A percentile compares a stretch with the other conserved stretches of the same genome.
Evolutionary conservation across 2,329 filamentous ascomycete genomes (phyloP).

Genomic region (Aspergillus sclerotialis): DNA sequence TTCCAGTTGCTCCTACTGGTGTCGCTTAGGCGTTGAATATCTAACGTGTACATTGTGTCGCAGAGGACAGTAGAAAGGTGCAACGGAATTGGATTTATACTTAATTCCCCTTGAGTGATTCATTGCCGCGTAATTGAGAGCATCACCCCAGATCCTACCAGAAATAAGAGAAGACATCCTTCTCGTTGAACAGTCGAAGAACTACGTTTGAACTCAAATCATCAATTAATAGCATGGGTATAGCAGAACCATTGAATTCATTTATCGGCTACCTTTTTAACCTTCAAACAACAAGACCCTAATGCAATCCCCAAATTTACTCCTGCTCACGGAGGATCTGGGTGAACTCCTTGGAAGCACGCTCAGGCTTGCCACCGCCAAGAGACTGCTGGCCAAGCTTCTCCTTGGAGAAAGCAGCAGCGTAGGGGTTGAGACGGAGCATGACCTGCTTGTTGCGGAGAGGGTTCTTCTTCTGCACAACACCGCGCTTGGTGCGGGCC

Average conservation of each 20-base stretch:
- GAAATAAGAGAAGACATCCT: too few relatives aligned
- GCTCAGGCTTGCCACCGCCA: conserved; percentile 55
- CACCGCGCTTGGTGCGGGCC: conserved; percentile 78
- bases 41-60: too few relatives aligned
- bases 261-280: conserved; percentile 19
- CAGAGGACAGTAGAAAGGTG: too few relatives aligned
- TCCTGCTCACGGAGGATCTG: conserved; percentile 46
- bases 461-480: conserved; percentile 99
- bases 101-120: background rate
- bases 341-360: conserved; percentile 47
- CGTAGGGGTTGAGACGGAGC: conserved; percentile 98
- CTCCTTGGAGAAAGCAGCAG: conserved; percentile 79
- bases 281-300: conserved; percentile 13
- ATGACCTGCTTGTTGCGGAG: conserved; percentile 98
- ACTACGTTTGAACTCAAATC: too few relatives aligned
- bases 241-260: conserved; percentile 18
- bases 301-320: conserved; percentile 33
- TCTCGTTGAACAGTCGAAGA: too few relatives aligned
- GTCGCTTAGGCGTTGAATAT: too few relatives aligned
- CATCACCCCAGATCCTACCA: too few relatives aligned
- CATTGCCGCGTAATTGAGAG: background rate
- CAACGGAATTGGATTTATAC: too few relatives aligned
- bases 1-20: too few relatives aligned
- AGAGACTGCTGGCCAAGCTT: conserved; percentile 68
- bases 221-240: conserved; percentile 10